These are phyloP conservation scores for Nematocida sp. DNA, from an alignment of 371 early-diverging fungal genomes.

Conservation along the genomic window DNA sequence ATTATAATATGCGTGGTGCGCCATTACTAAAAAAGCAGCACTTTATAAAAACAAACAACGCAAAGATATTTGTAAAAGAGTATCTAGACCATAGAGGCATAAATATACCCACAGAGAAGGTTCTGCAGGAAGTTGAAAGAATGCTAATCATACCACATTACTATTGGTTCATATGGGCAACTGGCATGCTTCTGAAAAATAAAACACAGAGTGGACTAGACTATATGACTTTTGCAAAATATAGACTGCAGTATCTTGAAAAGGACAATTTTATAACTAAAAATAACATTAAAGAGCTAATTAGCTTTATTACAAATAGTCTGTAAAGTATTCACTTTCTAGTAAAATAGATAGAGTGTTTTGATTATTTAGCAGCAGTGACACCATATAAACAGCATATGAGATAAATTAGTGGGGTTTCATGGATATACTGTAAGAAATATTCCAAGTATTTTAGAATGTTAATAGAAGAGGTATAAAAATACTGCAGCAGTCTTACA, in stretches of 20 bases:
- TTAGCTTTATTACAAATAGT: neutral
- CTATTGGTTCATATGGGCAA: slow-evolving; percentile 46
- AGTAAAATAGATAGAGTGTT: neutral
- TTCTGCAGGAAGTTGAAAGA: slow-evolving; percentile 20
- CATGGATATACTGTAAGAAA: too few relatives aligned
- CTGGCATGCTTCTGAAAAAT: neutral
- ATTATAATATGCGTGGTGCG: slow-evolving; percentile 17
- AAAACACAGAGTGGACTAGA: neutral
- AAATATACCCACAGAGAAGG: neutral
- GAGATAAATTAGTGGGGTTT: too few relatives aligned
- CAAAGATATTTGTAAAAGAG: slow-evolving; percentile 15
- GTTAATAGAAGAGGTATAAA: too few relatives aligned
- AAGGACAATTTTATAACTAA: neutral
- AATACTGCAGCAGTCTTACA: too few relatives aligned
- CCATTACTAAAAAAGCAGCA: slow-evolving; percentile 15
- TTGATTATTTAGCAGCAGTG: neutral
- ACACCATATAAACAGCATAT: too few relatives aligned
- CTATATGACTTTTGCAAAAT: neutral
- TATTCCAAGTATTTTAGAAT: too few relatives aligned
- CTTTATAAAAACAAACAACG: neutral
- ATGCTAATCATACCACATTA: slow-evolving; percentile 4
- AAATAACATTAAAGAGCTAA: slow-evolving; percentile 1
- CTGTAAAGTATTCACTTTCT: neutral
- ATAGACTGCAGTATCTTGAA: neutral
- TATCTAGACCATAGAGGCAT: slow-evolving; percentile 4